Evolutionary conservation across 2,329 filamentous ascomycete species (phyloP), one percentile per base, ranked within the genome.

Genomic region (Nothophoma quercina): DNA sequence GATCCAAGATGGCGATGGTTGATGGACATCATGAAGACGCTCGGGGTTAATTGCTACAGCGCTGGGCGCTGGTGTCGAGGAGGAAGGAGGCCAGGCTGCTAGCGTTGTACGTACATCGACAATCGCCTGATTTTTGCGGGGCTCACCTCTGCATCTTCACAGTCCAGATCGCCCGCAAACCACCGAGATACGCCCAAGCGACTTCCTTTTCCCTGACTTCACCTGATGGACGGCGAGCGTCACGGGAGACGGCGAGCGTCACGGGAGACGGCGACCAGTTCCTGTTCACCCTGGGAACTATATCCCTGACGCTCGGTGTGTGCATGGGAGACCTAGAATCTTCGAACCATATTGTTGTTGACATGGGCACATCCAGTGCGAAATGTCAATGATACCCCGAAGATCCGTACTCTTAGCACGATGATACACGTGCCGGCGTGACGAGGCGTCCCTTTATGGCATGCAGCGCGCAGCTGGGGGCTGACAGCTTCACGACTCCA

Each of bases 81-180:
- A 38, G 26, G 33, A 32, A 25, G 43, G 34, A 29, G n/a, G 33
- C 25, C 33, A 22, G 30, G 33, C 25, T 30, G 25, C 26, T 47
- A 39, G 34, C 34, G 15, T 13, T 35, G 33, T 19, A 7, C 7
- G 19, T 40, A 28, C 39, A 22, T 21, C 41, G 30, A 34, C 15
- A 8, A 25, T 39, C 34, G 29, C 29, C 41, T 44, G 25, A 34
- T 34, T 21, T 21, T 4, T 15, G 32, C 4, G 32, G 32, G 4
- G 19, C 18, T 12, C 5, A n/a, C 16, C 7, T 34, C 23, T 41
- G 22, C 26, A 38, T 26, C 15, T n/a, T 49, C 18, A 25, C 30
- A 42, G 36, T 52, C 50, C 43, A 53, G 43, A 53, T 48, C 33
- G 29, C 25, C 19, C 33, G 15, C 26, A 25, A 25, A 8, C n/a